phyloP scores from a whole-genome alignment of 2,329 filamentous ascomycete genomes.

The Clarireedia paspali region DNA sequence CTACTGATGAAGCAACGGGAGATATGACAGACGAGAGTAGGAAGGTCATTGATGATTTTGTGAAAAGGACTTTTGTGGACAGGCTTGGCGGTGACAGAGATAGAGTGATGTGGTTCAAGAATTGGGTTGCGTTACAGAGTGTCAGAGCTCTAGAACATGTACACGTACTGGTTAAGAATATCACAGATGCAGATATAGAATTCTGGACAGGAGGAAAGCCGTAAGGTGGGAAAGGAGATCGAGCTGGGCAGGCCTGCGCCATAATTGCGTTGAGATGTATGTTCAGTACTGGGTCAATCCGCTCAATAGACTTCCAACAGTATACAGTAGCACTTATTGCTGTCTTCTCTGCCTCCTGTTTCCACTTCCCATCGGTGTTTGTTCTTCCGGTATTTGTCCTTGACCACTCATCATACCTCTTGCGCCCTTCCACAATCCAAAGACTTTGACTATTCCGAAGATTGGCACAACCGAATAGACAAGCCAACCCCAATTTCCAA shows the following conservation, averaged over 20 bases:
- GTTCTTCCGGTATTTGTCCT: slow-evolving; percentile 22
- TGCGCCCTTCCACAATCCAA: slow-evolving; percentile 28
- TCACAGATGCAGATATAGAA: slow-evolving; percentile 42
- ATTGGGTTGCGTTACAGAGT: slow-evolving; percentile 83
- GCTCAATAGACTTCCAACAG: too few relatives aligned
- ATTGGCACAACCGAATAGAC: slow-evolving; percentile 37
- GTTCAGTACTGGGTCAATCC: too few relatives aligned
- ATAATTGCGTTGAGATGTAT: neutral
- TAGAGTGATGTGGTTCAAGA: slow-evolving; percentile 80
- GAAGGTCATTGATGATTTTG: slow-evolving; percentile 57
- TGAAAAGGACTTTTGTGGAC: slow-evolving; percentile 61
- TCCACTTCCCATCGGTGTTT: slow-evolving; percentile 18
- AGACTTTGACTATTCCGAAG: slow-evolving; percentile 29
- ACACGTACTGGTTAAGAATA: slow-evolving; percentile 62
- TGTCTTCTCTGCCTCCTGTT: slow-evolving; percentile 29
- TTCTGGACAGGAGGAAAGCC: slow-evolving; percentile 38
- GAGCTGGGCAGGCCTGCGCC: too few relatives aligned
- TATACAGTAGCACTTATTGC: neutral
- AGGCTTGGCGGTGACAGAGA: slow-evolving; percentile 41
- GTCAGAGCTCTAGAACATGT: slow-evolving; percentile 84
- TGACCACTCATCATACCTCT: slow-evolving; percentile 29
- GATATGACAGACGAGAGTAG: slow-evolving; percentile 65
- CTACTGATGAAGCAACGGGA: slow-evolving; percentile 61
- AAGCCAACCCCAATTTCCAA: slow-evolving; percentile 77
- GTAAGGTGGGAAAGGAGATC: neutral